phyloP scores from a whole-genome alignment of 2,329 filamentous ascomycete species.

The Pseudogymnoascus sp. region DNA sequence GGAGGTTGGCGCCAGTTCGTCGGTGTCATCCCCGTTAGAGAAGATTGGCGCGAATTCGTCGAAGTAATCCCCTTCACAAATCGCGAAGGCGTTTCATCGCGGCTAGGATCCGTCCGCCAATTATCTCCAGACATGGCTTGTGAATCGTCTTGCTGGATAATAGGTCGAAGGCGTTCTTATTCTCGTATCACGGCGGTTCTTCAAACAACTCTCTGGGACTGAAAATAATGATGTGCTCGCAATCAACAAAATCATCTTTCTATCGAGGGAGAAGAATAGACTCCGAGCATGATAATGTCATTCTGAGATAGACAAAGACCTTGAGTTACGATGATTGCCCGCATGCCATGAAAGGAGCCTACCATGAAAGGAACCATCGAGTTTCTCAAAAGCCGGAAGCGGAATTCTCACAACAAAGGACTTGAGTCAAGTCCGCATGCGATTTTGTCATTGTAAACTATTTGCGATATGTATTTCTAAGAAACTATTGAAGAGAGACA shows the following conservation, averaged over 20 bases:
- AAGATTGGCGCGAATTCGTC: neutral
- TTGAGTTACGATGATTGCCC: neutral
- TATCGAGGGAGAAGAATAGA: neutral
- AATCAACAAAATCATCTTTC: neutral
- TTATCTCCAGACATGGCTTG: neutral
- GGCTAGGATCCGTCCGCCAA: neutral
- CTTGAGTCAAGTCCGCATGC: neutral
- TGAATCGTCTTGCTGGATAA: neutral
- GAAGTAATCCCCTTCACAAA: neutral
- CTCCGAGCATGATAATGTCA: neutral
- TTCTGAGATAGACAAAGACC: neutral
- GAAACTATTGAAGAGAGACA: neutral
- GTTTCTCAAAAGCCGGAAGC: neutral
- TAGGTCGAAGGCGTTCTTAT: neutral
- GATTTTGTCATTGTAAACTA: neutral
- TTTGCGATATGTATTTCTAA: neutral
- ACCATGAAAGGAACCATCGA: neutral
- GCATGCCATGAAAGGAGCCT: neutral
- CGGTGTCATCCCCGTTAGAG: neutral
- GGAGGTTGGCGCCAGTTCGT: neutral
- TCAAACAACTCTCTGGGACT: neutral
- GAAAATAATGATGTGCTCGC: neutral
- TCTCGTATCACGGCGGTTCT: neutral
- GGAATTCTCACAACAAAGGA: neutral
- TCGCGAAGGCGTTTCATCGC: neutral